These are phyloP conservation scores for Ceratonia siliqua DNA, from an alignment of 306 rosid genomes.

Conservation along the genomic window DNA sequence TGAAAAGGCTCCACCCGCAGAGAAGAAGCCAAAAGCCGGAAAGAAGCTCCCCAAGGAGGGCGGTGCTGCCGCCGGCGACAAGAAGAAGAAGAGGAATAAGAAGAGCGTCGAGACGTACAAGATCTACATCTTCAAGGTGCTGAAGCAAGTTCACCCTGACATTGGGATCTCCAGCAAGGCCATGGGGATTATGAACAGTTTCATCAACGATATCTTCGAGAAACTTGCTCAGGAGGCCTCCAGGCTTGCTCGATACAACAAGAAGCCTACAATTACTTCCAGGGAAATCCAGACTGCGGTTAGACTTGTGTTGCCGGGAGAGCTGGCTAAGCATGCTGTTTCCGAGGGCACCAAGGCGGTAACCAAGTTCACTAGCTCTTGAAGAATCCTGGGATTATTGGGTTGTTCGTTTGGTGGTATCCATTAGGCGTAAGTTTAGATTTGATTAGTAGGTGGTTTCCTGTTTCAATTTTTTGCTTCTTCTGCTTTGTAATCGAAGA, in stretches of 20 bases:
- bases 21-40: constrained; percentile 61
- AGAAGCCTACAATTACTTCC: constrained; percentile 56
- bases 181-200: constrained; percentile 61
- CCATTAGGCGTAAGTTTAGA: background rate
- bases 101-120: constrained; percentile 58
- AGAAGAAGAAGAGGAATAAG: constrained; percentile 57
- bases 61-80: constrained; percentile 45
- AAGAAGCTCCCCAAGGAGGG: constrained; percentile 59
- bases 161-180: constrained; percentile 65
- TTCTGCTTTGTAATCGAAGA: background rate
- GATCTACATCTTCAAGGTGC: constrained; percentile 60
- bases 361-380: constrained; percentile 55
- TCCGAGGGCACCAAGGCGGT: constrained; percentile 66
- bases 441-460: background rate
- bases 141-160: constrained; percentile 61
- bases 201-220: constrained; percentile 60
- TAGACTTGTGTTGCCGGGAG: constrained; percentile 54
- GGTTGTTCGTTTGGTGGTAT: background rate
- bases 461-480: background rate
- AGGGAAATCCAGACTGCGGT: constrained; percentile 62
- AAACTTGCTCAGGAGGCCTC: constrained; percentile 60
- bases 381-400: background rate
- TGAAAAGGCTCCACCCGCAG: constrained; percentile 58
- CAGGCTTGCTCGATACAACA: constrained; percentile 53
- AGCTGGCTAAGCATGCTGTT: constrained; percentile 55